Conservation (phyloP, 129 eudicot species). For the Silybum marianum region DNA sequence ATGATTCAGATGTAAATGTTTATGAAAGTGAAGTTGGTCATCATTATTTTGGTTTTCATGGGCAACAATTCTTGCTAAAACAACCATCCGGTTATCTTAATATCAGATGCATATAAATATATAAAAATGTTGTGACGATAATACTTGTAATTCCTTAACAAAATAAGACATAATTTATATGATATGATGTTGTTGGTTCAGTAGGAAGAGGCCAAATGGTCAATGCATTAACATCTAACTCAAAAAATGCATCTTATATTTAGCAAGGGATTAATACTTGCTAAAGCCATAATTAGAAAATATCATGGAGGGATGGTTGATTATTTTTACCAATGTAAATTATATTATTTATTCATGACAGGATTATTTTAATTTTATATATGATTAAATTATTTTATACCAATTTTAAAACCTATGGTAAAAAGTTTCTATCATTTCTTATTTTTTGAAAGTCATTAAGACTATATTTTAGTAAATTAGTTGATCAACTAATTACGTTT, state of each 20-base stretch:
- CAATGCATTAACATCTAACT: background rate
- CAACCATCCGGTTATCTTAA: background rate
- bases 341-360: too few species aligned
- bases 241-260: too few species aligned
- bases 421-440: background rate
- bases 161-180: background rate
- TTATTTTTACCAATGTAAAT: too few species aligned
- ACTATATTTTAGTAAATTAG: too few species aligned
- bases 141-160: background rate
- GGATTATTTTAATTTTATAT: too few species aligned
- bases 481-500: too few species aligned
- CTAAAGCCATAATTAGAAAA: background rate
- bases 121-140: background rate
- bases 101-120: background rate
- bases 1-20: too few species aligned
- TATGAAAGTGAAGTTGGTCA: background rate
- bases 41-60: background rate
- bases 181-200: background rate
- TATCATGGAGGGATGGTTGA: too few species aligned
- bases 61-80: too few species aligned
- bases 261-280: background rate
- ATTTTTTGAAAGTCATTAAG: too few species aligned
- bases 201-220: too few species aligned
- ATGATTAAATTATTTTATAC: too few species aligned
- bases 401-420: background rate